A percentile compares a stretch with the other conserved stretches of the same genome.
phyloP scores from a whole-genome alignment of 1,139 yeast species.

The Suhomyces atakaporum region DNA sequence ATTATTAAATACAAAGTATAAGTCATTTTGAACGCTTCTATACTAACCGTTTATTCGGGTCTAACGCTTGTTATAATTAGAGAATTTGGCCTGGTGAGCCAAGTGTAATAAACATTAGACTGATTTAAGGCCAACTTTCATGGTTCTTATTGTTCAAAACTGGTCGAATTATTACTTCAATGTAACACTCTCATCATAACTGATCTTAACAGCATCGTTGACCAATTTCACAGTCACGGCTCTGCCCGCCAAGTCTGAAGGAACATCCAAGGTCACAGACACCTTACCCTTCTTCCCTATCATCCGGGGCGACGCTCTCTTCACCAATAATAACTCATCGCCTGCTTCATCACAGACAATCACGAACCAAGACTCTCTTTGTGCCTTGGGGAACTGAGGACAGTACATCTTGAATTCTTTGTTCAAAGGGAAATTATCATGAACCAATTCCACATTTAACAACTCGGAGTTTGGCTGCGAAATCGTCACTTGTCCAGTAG shows the following conservation, averaged over 20 bases:
- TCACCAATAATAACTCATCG: constrained; percentile 57
- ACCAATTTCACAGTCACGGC: constrained; percentile 49
- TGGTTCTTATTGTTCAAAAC: too few relatives aligned
- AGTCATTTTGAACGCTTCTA: too few relatives aligned
- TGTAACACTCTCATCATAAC: constrained; percentile 26
- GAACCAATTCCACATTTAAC: constrained; percentile 51
- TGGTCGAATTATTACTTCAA: constrained; percentile 20
- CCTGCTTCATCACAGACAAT: constrained; percentile 52
- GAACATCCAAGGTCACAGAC: constrained; percentile 48
- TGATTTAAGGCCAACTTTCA: not conserved
- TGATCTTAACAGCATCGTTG: constrained; percentile 68
- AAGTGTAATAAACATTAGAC: not conserved
- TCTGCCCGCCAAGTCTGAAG: constrained; percentile 49
- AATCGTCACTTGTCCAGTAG: constrained; percentile 43
- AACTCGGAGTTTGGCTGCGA: constrained; percentile 33
- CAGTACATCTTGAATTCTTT: constrained; percentile 67
- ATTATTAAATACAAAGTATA: too few relatives aligned
- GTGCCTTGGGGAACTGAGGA: constrained; percentile 85
- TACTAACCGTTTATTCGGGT: too few relatives aligned
- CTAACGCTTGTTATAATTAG: too few relatives aligned
- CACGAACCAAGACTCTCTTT: constrained; percentile 92
- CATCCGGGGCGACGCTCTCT: constrained; percentile 65
- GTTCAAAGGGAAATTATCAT: constrained; percentile 55
- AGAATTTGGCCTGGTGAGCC: too few relatives aligned
- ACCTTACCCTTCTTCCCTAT: constrained; percentile 46